phyloP scores from a whole-genome alignment of 805 yeast genomes.

The Wickerhamiella kurtzmanii region DNA sequence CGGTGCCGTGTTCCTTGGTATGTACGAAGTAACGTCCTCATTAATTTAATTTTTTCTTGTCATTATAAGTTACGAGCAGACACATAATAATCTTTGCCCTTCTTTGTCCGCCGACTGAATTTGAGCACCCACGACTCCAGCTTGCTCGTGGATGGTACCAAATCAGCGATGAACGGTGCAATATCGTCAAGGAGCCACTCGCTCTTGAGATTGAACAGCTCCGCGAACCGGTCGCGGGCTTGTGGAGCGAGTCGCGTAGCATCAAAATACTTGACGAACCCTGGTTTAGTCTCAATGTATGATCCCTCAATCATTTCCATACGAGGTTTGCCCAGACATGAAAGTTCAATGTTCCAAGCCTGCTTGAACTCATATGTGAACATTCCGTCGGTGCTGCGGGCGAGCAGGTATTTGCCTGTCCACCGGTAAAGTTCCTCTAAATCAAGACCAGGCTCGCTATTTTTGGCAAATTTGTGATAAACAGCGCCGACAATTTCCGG shows the following conservation, averaged over 20 bases:
- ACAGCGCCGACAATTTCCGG: slow-evolving; percentile 37
- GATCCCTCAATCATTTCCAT: slow-evolving; percentile 41
- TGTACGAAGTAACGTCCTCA: slow-evolving; percentile 44
- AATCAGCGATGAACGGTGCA: slow-evolving; percentile 47
- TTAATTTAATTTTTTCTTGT: not conserved
- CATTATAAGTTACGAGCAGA: not conserved
- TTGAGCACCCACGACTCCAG: slow-evolving; percentile 34
- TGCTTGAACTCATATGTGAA: slow-evolving; percentile 31
- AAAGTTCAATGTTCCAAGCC: slow-evolving; percentile 29
- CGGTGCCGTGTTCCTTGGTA: slow-evolving; percentile 93
- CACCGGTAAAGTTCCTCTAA: slow-evolving; percentile 36
- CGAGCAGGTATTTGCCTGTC: slow-evolving; percentile 48
- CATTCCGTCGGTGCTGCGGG: slow-evolving; percentile 24
- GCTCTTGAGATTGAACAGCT: slow-evolving; percentile 40
- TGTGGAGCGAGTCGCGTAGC: slow-evolving; percentile 36
- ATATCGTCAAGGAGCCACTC: slow-evolving; percentile 53
- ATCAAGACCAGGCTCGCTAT: slow-evolving; percentile 30
- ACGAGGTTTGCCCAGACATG: slow-evolving; percentile 47
- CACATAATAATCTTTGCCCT: slow-evolving; percentile 30
- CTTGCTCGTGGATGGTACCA: slow-evolving; percentile 39
- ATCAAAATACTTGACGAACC: slow-evolving; percentile 41
- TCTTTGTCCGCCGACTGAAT: slow-evolving; percentile 40
- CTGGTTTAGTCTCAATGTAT: slow-evolving; percentile 35
- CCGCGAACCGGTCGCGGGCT: slow-evolving; percentile 35
- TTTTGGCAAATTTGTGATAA: slow-evolving; percentile 32